phyloP scores from a whole-genome alignment of 2,329 filamentous ascomycete species.

The Ophiosphaerella herpotricha region DNA sequence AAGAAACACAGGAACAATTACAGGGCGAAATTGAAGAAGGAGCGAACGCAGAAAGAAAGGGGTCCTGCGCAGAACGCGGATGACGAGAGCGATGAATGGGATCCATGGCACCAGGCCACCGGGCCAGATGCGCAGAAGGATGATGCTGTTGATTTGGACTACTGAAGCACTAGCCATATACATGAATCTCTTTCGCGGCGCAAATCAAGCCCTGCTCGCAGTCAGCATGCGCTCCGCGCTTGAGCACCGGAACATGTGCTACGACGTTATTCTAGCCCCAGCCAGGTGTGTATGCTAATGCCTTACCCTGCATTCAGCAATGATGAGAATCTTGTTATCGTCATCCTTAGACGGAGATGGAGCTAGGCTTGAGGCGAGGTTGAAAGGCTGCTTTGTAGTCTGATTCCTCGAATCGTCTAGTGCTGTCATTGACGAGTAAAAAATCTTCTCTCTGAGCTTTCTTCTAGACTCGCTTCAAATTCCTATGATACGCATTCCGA shows the following conservation, averaged over 20 bases:
- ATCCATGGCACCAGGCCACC: conserved; percentile 51
- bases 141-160: conserved; percentile 53
- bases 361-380: conserved; percentile 26
- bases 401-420: conserved; percentile 25
- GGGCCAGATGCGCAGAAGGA: conserved; percentile 50
- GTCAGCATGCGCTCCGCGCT: no score
- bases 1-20: conserved; percentile 31
- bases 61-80: conserved; percentile 21
- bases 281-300: neutral
- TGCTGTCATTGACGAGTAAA: conserved; percentile 36
- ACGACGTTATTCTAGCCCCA: no score
- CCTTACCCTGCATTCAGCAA: conserved; percentile 35
- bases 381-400: conserved; percentile 24
- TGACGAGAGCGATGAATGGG: conserved; percentile 48
- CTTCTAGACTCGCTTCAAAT: neutral
- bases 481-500: neutral
- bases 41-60: conserved; percentile 19
- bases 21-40: conserved; percentile 23
- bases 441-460: conserved; percentile 46
- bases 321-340: conserved; percentile 90
- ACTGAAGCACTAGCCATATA: conserved; percentile 35
- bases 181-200: neutral
- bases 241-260: no score
- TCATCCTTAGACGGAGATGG: conserved; percentile 90
- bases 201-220: no score